Conservation (phyloP, 1,139 yeast species). For the Blastobotrys aristatus region DNA sequence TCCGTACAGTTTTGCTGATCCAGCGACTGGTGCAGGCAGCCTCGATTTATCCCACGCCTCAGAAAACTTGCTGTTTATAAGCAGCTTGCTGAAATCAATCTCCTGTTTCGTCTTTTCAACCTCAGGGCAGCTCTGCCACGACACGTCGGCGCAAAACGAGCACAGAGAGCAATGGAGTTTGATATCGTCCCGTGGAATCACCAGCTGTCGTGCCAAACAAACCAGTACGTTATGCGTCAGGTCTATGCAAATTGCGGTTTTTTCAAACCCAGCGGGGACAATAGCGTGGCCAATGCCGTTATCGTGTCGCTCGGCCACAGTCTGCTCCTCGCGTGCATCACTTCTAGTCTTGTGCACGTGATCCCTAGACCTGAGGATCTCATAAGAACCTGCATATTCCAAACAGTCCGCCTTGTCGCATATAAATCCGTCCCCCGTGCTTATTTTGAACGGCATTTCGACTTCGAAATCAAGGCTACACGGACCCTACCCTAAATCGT, state of each 20-base stretch:
- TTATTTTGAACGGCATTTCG: background rate
- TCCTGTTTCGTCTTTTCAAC: too few species aligned
- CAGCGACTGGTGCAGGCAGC: too few species aligned
- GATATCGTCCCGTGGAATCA: slow-evolving; percentile 5
- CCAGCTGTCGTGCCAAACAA: slow-evolving; percentile 6
- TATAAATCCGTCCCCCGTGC: background rate
- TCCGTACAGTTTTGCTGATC: too few species aligned
- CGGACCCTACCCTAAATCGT: too few species aligned
- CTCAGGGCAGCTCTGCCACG: too few species aligned
- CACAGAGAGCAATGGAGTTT: slow-evolving; percentile 1
- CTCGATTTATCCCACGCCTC: too few species aligned
- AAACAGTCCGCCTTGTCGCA: slow-evolving; percentile 2
- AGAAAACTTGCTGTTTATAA: too few species aligned
- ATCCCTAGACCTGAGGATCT: background rate
- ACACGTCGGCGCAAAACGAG: slow-evolving; percentile 1
- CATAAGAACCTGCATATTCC: background rate
- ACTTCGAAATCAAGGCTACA: too few species aligned
- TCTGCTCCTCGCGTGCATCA: background rate
- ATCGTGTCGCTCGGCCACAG: background rate
- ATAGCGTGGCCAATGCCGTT: background rate
- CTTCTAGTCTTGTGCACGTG: slow-evolving; percentile 1
- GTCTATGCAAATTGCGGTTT: slow-evolving; percentile 9
- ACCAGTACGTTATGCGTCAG: slow-evolving; percentile 3
- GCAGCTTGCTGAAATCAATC: too few species aligned
- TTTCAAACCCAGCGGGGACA: slow-evolving; percentile 7